Evolutionary conservation across 2,329 filamentous ascomycete genomes (phyloP).

Genomic region (Apiospora sp.): DNA sequence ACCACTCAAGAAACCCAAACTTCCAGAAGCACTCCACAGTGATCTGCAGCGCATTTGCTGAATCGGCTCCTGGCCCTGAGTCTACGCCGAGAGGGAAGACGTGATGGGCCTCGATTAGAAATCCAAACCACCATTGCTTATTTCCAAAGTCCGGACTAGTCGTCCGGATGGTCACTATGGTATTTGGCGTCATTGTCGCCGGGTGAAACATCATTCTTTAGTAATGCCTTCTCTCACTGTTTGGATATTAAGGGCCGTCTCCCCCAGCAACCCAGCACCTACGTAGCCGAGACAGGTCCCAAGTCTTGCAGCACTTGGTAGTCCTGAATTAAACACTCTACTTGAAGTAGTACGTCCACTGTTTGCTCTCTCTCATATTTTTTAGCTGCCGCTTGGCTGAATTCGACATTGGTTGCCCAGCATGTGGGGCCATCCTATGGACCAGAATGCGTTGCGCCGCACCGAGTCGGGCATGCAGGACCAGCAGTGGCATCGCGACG

Average conservation of each 20-base stretch:
- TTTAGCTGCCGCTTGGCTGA: background rate
- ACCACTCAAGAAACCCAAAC: background rate
- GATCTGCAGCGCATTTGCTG: background rate
- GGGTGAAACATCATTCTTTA: conserved; percentile 12
- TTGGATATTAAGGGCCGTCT: background rate
- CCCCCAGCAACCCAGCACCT: background rate
- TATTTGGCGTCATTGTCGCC: background rate
- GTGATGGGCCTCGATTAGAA: conserved; percentile 13
- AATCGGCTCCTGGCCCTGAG: background rate
- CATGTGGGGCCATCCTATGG: conserved; percentile 46
- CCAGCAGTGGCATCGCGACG: conserved; percentile 37
- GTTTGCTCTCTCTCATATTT: background rate
- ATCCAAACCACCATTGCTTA: conserved; percentile 17
- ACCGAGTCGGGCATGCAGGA: conserved; percentile 41
- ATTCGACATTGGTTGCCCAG: background rate
- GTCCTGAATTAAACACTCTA: background rate
- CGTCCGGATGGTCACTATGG: background rate
- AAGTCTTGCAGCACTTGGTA: background rate
- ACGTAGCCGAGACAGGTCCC: background rate
- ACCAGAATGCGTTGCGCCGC: conserved; percentile 43
- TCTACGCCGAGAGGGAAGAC: background rate
- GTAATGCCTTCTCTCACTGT: background rate
- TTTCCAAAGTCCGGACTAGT: conserved; percentile 17
- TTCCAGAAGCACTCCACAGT: background rate
- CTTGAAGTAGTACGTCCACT: background rate